phyloP scores from a whole-genome alignment of 1,284 basidiomycete genomes.

The Ceratobasidium sp. region DNA sequence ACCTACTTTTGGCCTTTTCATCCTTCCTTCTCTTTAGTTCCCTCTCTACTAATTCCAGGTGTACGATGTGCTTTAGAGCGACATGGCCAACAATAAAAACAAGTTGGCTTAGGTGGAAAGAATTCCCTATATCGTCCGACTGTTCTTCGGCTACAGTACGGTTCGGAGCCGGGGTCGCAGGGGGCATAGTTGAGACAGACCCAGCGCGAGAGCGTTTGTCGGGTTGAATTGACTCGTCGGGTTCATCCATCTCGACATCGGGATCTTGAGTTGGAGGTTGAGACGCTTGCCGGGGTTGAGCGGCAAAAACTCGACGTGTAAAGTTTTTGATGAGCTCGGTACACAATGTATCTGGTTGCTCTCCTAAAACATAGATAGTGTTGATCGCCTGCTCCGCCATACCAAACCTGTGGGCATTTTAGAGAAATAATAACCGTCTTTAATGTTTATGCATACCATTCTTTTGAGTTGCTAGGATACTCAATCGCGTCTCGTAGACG shows the following conservation, averaged over 20 bases:
- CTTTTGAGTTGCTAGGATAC: conserved; percentile 78
- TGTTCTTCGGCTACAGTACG: conserved; percentile 25
- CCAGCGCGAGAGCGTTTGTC: conserved; percentile 13
- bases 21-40: conserved; percentile 98
- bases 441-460: conserved; percentile 63
- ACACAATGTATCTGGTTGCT: conserved; percentile 91
- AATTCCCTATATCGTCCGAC: conserved; percentile 69
- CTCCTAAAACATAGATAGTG: conserved; percentile 91
- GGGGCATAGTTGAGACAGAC: neutral
- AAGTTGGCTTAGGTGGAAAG: conserved; percentile 88
- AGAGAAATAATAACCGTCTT: conserved; percentile 3
- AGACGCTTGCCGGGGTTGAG: conserved; percentile 41
- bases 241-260: conserved; percentile 39
- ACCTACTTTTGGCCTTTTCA: conserved; percentile 76
- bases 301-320: conserved; percentile 73
- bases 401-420: conserved; percentile 64
- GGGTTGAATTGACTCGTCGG: conserved; percentile 24
- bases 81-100: conserved; percentile 96
- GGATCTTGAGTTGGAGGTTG: conserved; percentile 35
- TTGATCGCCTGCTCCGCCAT: conserved; percentile 97
- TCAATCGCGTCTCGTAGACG: conserved; percentile 83
- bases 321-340: conserved; percentile 83
- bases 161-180: conserved; percentile 6
- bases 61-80: conserved; percentile 97
- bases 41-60: conserved; percentile 94